Evolutionary conservation across 2,329 filamentous ascomycete species (phyloP), one percentile per base, ranked within the genome.

Genomic region (Colletotrichum sojae): DNA sequence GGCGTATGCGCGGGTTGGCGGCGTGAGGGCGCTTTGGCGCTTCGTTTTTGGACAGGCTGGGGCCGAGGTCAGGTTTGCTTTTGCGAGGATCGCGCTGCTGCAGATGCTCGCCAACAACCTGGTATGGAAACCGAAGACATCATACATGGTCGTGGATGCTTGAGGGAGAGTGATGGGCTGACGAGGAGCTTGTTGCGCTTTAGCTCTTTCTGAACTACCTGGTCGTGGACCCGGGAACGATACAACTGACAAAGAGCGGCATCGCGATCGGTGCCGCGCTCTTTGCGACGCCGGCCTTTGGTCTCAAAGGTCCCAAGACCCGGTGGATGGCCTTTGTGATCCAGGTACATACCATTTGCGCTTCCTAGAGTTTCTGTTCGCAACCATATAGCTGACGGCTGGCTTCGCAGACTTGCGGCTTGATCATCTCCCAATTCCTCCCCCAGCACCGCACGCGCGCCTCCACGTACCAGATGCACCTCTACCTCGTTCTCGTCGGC

Each of bases 91-190:
- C 57, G 77, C 78, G 9, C 67, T 79, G 15, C 71, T 79, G 49
- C 78, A 79, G 63, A 75, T 75, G 22, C 71, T 79, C 25, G 75
- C 78, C 58, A 79, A 78, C 67, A 79, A 79, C 66, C 73, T 73
- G 46, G 75, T 76, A 72, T 39, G 48, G 4, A 27, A 5, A 3
- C 22, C 2, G 13, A 13, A 31, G 27, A 36, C 5, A 22, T 16
- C 12, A 31, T 6, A n/a, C n/a, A 9, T 61, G 27, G 48, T 53
- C 6, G 39, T 6, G 31, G 13, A 43, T n/a, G 3, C 15, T 43
- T 15, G 13, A n/a, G 8, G 22, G 22, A 25, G 16, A 12, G 16
- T 22, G 5, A 31, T 3, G 9, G 31, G 25, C 54, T 61, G 20
- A 48, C 43, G 6, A 15, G 43, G 31, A 2, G 4, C 10, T 1